phyloP scores from a whole-genome alignment of 441 rosid species.

The Aleurites moluccanus region DNA sequence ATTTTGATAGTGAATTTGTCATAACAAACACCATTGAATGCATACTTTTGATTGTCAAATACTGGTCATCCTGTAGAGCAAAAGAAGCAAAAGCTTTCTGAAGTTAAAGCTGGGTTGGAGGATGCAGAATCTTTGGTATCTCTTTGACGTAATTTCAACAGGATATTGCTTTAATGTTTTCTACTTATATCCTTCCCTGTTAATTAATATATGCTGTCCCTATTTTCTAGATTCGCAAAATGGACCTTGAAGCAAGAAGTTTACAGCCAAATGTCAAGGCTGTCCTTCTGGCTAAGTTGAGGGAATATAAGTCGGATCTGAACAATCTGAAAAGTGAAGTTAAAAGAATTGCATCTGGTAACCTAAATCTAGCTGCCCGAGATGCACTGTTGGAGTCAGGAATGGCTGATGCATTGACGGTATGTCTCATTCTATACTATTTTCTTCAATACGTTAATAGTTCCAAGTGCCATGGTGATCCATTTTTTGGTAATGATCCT shows the following conservation, averaged over 20 bases:
- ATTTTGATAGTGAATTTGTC: neutral
- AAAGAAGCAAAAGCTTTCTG: slow-evolving; percentile 84
- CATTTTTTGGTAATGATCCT: neutral
- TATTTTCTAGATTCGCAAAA: slow-evolving; percentile 70
- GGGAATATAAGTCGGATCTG: slow-evolving; percentile 93
- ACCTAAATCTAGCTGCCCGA: slow-evolving; percentile 61
- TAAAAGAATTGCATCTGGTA: slow-evolving; percentile 65
- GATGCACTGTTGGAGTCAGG: slow-evolving; percentile 91
- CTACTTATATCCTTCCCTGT: neutral
- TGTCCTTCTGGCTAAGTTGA: slow-evolving; percentile 77
- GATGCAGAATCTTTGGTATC: slow-evolving; percentile 86
- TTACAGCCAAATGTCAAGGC: slow-evolving; percentile 83
- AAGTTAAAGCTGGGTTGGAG: slow-evolving; percentile 63
- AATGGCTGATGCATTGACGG: slow-evolving; percentile 75
- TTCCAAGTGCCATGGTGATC: neutral
- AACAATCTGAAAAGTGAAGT: slow-evolving; percentile 90
- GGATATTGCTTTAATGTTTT: neutral
- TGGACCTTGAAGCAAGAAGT: slow-evolving; percentile 97
- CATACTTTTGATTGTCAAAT: neutral
- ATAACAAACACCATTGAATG: neutral
- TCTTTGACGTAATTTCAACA: slow-evolving; percentile 2
- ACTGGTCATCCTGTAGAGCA: slow-evolving; percentile 52
- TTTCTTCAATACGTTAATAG: neutral
- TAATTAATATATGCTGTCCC: neutral
- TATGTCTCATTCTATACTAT: slow-evolving; percentile 33